These are phyloP conservation scores for Neurospora sp. DNA, from an alignment of 495 filamentous ascomycete genomes.

Conservation along the genomic window DNA sequence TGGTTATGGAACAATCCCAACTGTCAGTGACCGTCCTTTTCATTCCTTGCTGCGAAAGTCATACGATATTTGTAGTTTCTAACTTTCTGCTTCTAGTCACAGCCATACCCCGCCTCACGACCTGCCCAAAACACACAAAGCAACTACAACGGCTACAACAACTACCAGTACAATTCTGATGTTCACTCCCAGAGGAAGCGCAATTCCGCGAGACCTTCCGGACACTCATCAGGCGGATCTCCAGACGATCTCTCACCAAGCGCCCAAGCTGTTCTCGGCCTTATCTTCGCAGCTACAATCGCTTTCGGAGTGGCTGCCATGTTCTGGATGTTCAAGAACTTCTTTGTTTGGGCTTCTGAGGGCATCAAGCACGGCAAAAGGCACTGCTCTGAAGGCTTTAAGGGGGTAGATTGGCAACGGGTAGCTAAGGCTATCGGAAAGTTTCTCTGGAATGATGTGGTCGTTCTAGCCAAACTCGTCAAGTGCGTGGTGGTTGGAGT, in stretches of 20 bases:
- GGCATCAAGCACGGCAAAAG: not conserved
- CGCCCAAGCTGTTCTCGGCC: not conserved
- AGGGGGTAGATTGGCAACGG: not conserved
- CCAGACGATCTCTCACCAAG: not conserved
- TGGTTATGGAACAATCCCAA: not conserved
- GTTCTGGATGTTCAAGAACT: not conserved
- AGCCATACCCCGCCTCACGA: not conserved
- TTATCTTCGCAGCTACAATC: not conserved
- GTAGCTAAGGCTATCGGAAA: not conserved
- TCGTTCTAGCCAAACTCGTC: not conserved
- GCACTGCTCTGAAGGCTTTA: fast-evolving
- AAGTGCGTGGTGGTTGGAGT: not conserved
- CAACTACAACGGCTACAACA: not conserved
- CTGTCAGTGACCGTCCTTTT: not conserved
- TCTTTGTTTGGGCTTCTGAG: not conserved
- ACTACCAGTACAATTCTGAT: not conserved
- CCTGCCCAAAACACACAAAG: not conserved
- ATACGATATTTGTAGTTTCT: no score
- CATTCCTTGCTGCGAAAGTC: no score
- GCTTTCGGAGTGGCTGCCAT: not conserved
- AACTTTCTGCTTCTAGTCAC: not conserved
- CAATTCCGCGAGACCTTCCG: not conserved
- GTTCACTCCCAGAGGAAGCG: no score
- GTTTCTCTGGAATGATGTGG: not conserved
- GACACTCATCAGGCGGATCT: not conserved